These are phyloP conservation scores for Leptographium galeiforme DNA, from an alignment of 2,329 filamentous ascomycete genomes.

Conservation along the genomic window DNA sequence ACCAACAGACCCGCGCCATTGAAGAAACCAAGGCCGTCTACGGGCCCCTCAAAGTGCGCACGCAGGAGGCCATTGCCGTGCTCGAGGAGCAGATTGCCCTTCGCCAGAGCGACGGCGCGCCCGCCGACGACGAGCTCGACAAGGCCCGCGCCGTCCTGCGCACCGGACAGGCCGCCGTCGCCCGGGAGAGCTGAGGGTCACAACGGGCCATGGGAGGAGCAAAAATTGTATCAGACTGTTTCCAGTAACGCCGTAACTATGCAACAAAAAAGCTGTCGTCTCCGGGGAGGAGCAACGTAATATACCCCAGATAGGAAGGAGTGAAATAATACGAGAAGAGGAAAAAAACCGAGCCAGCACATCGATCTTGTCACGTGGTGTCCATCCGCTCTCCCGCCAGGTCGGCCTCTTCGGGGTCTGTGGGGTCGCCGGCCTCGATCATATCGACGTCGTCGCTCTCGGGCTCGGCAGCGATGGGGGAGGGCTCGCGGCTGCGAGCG, in stretches of 20 bases:
- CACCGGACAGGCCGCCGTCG: constrained; percentile 30
- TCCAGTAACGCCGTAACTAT: no score
- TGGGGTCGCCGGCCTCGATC: constrained; percentile 29
- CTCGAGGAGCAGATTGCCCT: constrained; percentile 65
- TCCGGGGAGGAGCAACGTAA: neutral
- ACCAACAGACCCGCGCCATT: constrained; percentile 56
- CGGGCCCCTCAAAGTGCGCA: constrained; percentile 55
- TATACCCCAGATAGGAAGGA: neutral
- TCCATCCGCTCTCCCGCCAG: constrained; percentile 50
- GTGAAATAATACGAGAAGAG: neutral
- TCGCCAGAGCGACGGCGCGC: constrained; percentile 29
- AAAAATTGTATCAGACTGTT: neutral
- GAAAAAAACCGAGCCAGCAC: neutral
- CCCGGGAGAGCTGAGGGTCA: constrained; percentile 10
- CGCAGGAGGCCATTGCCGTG: constrained; percentile 56
- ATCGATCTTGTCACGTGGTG: constrained; percentile 26
- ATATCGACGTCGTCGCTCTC: constrained; percentile 45
- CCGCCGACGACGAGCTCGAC: constrained; percentile 34
- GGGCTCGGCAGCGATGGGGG: constrained; percentile 21
- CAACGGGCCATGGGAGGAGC: neutral
- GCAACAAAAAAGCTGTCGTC: no score
- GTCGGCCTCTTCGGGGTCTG: neutral
- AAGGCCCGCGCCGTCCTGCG: constrained; percentile 41
- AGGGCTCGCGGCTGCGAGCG: constrained; percentile 17
- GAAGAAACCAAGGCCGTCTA: constrained; percentile 82